Percentiles rank a stretch among this genome's conserved stretches.
phyloP scores from a whole-genome alignment of 2,329 filamentous ascomycete species.

The Pseudogymnoascus sp. region DNA sequence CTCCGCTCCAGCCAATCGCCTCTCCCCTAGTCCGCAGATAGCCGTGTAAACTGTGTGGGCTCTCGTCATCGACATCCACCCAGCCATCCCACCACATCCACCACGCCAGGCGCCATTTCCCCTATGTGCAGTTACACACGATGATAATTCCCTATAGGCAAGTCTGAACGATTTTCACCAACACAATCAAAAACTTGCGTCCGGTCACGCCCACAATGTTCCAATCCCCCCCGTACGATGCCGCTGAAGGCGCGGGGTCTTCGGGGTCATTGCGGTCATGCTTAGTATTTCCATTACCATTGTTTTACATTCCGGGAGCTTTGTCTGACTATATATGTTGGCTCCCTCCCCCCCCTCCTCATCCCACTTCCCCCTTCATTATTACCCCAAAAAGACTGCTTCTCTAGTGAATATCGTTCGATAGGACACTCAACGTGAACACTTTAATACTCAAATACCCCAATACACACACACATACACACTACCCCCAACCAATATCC shows the following conservation, averaged over 20 bases:
- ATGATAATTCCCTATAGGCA: slow-evolving; percentile 21
- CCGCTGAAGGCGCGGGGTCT: background rate
- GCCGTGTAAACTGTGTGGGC: background rate
- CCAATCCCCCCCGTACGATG: background rate
- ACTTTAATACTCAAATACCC: background rate
- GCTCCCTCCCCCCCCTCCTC: background rate
- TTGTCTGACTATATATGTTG: slow-evolving; percentile 5
- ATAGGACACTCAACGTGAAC: background rate
- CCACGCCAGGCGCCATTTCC: slow-evolving; percentile 10
- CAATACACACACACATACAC: background rate
- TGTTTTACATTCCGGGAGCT: background rate
- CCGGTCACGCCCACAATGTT: slow-evolving; percentile 4
- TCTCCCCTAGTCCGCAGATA: background rate
- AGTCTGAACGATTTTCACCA: slow-evolving; percentile 16
- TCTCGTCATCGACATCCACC: background rate
- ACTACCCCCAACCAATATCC: slow-evolving; percentile 9
- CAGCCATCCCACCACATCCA: slow-evolving; percentile 9
- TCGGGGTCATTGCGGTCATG: background rate
- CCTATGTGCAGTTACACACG: slow-evolving; percentile 20
- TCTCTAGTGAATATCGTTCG: background rate
- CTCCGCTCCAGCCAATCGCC: background rate
- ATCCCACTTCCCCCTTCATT: background rate
- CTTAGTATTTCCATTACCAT: slow-evolving; percentile 6
- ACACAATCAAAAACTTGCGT: background rate
- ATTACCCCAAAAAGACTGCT: background rate